Evolutionary conservation across 345 rosid genomes (phyloP), one percentile per base, ranked within the genome.

Genomic region (Rubroshorea leprosula): DNA sequence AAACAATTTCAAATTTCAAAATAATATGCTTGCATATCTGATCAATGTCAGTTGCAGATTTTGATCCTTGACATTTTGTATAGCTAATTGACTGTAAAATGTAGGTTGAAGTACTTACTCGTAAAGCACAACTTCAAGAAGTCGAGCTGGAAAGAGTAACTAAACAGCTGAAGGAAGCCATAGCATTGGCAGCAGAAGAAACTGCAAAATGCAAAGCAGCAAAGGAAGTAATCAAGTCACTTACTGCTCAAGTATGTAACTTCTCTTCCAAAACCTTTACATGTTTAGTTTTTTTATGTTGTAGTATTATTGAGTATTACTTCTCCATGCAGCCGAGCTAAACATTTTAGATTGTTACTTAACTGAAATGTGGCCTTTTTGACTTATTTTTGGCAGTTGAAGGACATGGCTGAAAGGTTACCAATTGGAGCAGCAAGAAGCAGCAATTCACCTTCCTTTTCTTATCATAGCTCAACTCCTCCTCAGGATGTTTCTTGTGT

Each of bases 161-260:
- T 46, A 79, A 72, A 57, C 77, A 76, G 57, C 82, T 86, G 70
- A 76, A 83, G 67, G 90, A 81, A 69, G 87, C 87, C 55, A 51
- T 81, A 23, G 68, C 73, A 23, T 77, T 79, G 38, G 94, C 87
- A 41, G 83, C 72, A 44, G 87, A 81, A 69, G 94, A 86, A 77
- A 76, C 87, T 67, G 73, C 75, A 54, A 86, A 83, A 73, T 81
- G 90, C 73, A 83, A 78, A 72, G 90, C 90, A 60, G 90, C 94
- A 29, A 86, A 86, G 54, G 87, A 86, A 71, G 94, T 83, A 49
- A 86, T 86, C 57, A 86, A 76, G 74, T 81, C 85, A 1, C 87
- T 86, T 52, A 86, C 90, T 29, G 85, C 82, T 39, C 90, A 86
- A 62, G 90, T 83, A 80, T 71, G 76, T 54, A 41, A 21, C 43